Conservation (phyloP, 495 filamentous ascomycete genomes). For the Talaromyces stipitatus region DNA sequence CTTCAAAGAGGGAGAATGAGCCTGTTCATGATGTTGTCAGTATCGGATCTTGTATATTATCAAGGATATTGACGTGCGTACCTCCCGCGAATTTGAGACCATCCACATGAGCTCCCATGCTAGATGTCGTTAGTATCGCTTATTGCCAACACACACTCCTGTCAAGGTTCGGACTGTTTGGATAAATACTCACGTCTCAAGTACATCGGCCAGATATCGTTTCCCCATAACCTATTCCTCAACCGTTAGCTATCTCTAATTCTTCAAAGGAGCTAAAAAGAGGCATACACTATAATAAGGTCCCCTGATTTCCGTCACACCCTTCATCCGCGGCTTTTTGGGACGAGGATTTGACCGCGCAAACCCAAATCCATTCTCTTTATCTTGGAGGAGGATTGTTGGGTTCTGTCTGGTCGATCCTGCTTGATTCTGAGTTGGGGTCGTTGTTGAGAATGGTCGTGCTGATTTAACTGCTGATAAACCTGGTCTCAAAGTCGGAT, state of each 20-base stretch:
- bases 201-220: conserved; percentile 41
- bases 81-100: conserved; percentile 53
- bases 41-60: background rate
- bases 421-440: background rate
- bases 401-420: background rate
- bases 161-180: no score
- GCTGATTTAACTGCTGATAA: background rate
- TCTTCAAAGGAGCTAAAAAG: background rate
- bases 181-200: conserved; percentile 34
- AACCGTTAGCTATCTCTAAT: background rate
- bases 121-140: conserved; percentile 6
- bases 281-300: conserved; percentile 43
- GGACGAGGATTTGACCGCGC: conserved; percentile 43
- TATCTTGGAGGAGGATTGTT: conserved; percentile 40
- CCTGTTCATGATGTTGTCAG: conserved; percentile 13
- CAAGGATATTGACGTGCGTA: conserved; percentile 9
- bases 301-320: conserved; percentile 49
- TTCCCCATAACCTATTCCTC: conserved; percentile 40
- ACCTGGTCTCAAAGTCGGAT: background rate
- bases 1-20: conserved; percentile 46
- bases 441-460: background rate
- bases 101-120: conserved; percentile 48
- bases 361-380: conserved; percentile 45
- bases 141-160: background rate
- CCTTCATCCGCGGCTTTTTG: conserved; percentile 40